Base-by-base conservation (phyloP, 768 basidiomycete genomes). In the Macrolepiota dolichaula region DNA sequence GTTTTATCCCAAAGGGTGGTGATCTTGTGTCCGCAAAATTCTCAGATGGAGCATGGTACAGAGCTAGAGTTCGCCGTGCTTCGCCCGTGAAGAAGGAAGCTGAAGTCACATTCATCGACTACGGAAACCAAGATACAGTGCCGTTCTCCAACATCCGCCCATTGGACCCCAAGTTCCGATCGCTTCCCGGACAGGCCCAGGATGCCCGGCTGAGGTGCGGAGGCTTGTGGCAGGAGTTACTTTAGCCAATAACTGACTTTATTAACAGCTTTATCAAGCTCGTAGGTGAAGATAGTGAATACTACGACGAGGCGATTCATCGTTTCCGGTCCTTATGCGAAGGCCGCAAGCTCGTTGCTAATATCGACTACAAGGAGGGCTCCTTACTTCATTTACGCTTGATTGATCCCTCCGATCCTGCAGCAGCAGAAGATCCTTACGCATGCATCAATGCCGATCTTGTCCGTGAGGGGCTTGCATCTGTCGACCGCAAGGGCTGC, bases 271-370 rank as follows among this genome's bases (percentile, higher is more conserved):
- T 98, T 71, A 79, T 98, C 63, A 93, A 91, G 71, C 82, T 96
- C 37, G 86, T 88, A 19, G 85, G 85, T 17, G 76, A 85, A 9
- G 86, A 89, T 9, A 94, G 88, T 72, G 97, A 99, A 62, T 97
- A 98, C 74, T 85, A 89, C 53, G 69, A 76, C 0, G 96, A 98
- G 61, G 91, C 96, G 3, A 71, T 94, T 51, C 89, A 92, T 53
- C 87, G 92, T 53, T 98, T 98, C 87, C 85, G 88, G 25, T 73
- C 81, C 15, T 78, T 95, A 19, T 92, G 90, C 65, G 94, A 95
- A 74, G 94, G 93, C n/a, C 89, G 94, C 56, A 95, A 95, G 69
- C 81, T 98, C n/a, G 79, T 98, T 52, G 97, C 95, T n/a, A 98
- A 96, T 75, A 79, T 95, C 61, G 97, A 99, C 72, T 83, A 89